Evolutionary conservation across 169 alveolate genomes (phyloP), one percentile per base, ranked within the genome.

Genomic region (Plasmodium malariae): DNA sequence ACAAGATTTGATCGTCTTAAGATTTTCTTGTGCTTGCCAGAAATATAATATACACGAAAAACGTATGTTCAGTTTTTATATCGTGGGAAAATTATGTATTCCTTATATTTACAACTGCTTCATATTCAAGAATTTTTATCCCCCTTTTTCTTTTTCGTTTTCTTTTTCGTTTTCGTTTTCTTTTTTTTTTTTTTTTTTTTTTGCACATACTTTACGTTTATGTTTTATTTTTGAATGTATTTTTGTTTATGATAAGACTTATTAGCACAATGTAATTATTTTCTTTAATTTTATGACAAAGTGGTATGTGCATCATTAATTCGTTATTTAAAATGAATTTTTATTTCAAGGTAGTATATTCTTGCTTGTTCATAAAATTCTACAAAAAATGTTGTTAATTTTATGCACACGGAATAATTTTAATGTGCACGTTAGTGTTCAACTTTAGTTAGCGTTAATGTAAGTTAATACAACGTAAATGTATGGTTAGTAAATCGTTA

Each of bases 341-440:
- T 36, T 24, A 17, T 70, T 49, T 17, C 19, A 34, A 48, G 19
- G 54, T 17, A 73, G 55, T 63, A 55, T 57, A 55, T 51, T 55
- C 76, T 60, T 67, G 30, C 74, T 7, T 40, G 74, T 17, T 62
- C 89, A 76, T 62, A 65, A 76, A 76, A 76, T 76, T 76, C 88
- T 76, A 76, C 72, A 76, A 55, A 32, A 76, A 40, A n/a, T 30
- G 76, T 60, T 76, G 57, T 45, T 60, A 62, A 73, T 76, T 40
- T 40, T 65, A 40, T 76, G 89, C 30, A 76, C 89, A 76, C 63
- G 62, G 21, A 62, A 76, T 76, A 76, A 43, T 76, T 76, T 55
- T 73, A 1, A 30, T 26, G n/a, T n/a, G n/a, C n/a, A n/a, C n/a
- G n/a, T n/a, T n/a, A n/a, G n/a, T n/a, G n/a, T n/a, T n/a, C n/a